Evolutionary conservation across 140 eudicot species (phyloP).

Genomic region (Anethum foeniculum): DNA sequence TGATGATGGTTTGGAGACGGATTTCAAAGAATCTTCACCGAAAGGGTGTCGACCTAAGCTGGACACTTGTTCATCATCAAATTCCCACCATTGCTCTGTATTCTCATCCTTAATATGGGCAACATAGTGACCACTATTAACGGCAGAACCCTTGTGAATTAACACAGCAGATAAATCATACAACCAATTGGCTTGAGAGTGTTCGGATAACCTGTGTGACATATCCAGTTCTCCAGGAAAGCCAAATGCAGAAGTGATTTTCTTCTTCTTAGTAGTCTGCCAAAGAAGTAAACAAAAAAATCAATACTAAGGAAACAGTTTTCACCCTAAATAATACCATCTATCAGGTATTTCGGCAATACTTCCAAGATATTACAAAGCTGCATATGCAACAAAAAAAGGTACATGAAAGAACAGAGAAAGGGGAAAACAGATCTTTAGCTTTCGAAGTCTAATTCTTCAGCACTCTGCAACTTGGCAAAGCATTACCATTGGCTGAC

Average conservation of each 20-base stretch:
- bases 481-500: background rate
- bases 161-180: constrained; percentile 88
- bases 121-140: constrained; percentile 88
- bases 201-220: constrained; percentile 57
- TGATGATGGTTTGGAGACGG: constrained; percentile 36
- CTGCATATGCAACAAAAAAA: background rate
- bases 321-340: background rate
- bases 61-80: constrained; percentile 86
- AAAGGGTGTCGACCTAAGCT: constrained; percentile 79
- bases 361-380: background rate
- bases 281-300: constrained; percentile 18
- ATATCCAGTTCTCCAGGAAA: constrained; percentile 85
- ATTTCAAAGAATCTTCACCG: constrained; percentile 46
- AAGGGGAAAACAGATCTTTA: background rate
- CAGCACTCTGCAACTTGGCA: background rate
- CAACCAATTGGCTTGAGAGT: constrained; percentile 32
- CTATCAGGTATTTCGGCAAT: background rate
- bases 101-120: constrained; percentile 91
- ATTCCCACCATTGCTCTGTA: constrained; percentile 94
- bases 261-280: constrained; percentile 91
- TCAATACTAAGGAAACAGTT: background rate
- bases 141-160: constrained; percentile 93
- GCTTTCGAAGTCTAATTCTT: background rate
- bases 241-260: constrained; percentile 75
- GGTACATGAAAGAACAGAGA: background rate